Evolutionary conservation across 768 basidiomycete species (phyloP), one percentile per base, ranked within the genome.

Genomic region (Trametes cinnabarina): DNA sequence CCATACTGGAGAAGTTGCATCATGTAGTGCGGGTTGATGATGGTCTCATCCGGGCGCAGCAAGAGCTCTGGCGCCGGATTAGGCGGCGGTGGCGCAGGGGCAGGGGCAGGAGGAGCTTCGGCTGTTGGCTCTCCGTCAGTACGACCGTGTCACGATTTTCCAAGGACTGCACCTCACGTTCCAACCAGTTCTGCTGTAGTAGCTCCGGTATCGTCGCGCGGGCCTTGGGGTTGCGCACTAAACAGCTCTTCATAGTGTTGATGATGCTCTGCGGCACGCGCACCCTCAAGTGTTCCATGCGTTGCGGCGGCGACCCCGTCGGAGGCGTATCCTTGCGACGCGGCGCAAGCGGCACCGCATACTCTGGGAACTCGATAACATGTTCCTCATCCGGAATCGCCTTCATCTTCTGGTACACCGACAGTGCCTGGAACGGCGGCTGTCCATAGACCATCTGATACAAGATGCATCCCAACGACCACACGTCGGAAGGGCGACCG

Each of bases 401-500:
- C 63, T 87, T 88, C 90, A 98, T 94, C 76, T 97, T 98, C 66
- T 91, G 87, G 47, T 83, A 84, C 35, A 94, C 80, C 4, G 84
- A 82, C 19, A 96, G 81, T 62, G 90, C 86, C 37, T 90, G 85
- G 78, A 98, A 99, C 2, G 96, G 96, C 0, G 94, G 90, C 19
- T 85, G 84, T 17, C 96, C 94, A 67, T 98, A 98, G 11, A 98
- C 83, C 94, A 99, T 98, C 69, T 99, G 96, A 74, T 99, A 98
- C 30, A 98, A 79, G 68, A 99, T 99, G 72, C 94, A 96, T 2
- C 96, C 96, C 2, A 99, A 78, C 3, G 94, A 97, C 96, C 96
- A 99, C 40, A 99, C 92, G 70, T 99, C 96, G 51, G 91, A 94
- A 0, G 94, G 86, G 22, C 95, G 88, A 3, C 96, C 97, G 51